Conservation (phyloP, 1,139 yeast genomes). For the Hemisphaericaspora subhashii region DNA sequence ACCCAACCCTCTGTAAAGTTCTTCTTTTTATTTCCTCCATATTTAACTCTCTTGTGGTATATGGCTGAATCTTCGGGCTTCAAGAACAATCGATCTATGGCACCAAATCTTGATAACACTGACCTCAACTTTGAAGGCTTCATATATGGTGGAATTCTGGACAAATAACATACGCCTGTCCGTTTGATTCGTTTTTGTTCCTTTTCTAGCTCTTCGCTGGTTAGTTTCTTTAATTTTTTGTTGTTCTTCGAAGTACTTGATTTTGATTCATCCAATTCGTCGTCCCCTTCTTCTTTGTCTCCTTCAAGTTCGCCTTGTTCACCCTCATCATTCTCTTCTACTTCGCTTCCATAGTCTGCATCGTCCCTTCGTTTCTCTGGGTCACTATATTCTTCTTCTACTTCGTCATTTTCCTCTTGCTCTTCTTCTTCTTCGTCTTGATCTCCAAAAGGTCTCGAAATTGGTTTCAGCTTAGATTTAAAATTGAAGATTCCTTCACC, state of each 20-base stretch:
- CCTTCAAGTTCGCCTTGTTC: conserved; percentile 12
- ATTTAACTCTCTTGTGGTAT: conserved; percentile 68
- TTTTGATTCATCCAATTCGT: conserved; percentile 14
- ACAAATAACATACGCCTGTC: conserved; percentile 89
- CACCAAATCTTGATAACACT: conserved; percentile 77
- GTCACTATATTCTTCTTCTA: conserved; percentile 12
- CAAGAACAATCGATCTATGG: conserved; percentile 77
- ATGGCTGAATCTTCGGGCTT: conserved; percentile 79
- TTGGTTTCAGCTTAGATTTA: conserved; percentile 3
- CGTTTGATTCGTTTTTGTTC: conserved; percentile 60
- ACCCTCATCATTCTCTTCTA: conserved; percentile 19
- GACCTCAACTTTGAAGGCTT: conserved; percentile 89
- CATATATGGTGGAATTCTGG: conserved; percentile 95
- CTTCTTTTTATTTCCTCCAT: conserved; percentile 92
- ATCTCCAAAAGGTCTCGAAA: conserved; percentile 6
- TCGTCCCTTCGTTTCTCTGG: conserved; percentile 10
- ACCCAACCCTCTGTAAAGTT: conserved; percentile 97
- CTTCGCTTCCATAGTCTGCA: conserved; percentile 15
- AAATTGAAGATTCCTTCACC: conserved; percentile 22
- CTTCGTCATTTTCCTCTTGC: conserved; percentile 13
- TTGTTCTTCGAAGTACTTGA: conserved; percentile 16
- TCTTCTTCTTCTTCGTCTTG: conserved; percentile 43
- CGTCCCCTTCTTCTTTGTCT: conserved; percentile 15
- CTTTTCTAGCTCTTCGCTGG: conserved; percentile 55
- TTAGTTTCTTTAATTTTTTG: conserved; percentile 47